Percentiles rank a stretch among this genome's conserved stretches.
Conservation (phyloP, 1,139 yeast genomes). For the Scheffersomyces segobiensis region DNA sequence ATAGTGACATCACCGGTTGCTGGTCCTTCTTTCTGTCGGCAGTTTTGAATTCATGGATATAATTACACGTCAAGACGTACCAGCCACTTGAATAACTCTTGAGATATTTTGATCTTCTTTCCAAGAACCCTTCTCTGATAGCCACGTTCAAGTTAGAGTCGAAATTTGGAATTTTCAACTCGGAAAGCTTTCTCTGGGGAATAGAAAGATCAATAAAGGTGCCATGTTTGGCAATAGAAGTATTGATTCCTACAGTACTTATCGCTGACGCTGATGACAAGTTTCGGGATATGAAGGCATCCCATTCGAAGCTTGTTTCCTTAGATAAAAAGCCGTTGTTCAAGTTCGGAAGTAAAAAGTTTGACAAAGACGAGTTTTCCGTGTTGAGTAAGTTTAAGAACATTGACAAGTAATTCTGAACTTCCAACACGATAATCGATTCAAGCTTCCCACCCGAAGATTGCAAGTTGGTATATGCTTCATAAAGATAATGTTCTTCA, state of each 20-base stretch:
- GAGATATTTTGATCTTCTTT: slow-evolving; percentile 85
- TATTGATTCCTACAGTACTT: slow-evolving; percentile 29
- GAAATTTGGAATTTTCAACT: slow-evolving; percentile 65
- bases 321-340: slow-evolving; percentile 74
- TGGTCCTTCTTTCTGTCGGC: slow-evolving; percentile 81
- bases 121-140: slow-evolving; percentile 78
- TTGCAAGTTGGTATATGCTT: slow-evolving; percentile 85
- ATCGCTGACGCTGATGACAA: slow-evolving; percentile 38
- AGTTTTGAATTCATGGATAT: slow-evolving; percentile 86
- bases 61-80: slow-evolving; percentile 88
- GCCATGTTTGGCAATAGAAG: slow-evolving; percentile 28
- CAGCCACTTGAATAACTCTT: slow-evolving; percentile 88
- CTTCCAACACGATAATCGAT: slow-evolving; percentile 79
- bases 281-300: slow-evolving; percentile 72
- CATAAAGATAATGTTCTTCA: slow-evolving; percentile 85
- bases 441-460: slow-evolving; percentile 87
- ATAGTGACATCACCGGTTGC: slow-evolving; percentile 83
- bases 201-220: slow-evolving; percentile 76
- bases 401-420: slow-evolving; percentile 75
- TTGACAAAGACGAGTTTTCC: slow-evolving; percentile 69
- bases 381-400: slow-evolving; percentile 69
- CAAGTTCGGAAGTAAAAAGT: slow-evolving; percentile 64
- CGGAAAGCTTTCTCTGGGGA: slow-evolving; percentile 66
- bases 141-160: slow-evolving; percentile 70
- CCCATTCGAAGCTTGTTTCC: slow-evolving; percentile 88